Conservation (phyloP, 1,284 basidiomycete genomes). For the Psilocybe mexicana region DNA sequence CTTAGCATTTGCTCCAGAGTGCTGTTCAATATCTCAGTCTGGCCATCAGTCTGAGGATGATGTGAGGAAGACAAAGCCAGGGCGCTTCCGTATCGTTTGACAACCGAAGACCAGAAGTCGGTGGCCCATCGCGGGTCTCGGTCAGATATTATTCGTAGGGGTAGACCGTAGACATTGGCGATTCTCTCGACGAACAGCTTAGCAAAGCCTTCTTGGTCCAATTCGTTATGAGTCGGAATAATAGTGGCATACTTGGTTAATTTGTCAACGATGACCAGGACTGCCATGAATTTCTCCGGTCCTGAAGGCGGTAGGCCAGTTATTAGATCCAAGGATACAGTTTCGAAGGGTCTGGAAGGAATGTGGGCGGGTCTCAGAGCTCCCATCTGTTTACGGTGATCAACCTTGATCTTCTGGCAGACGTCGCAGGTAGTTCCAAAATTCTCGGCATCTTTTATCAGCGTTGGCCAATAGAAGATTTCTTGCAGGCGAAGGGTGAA, state of each 20-base stretch:
- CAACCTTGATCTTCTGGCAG: conserved; percentile 14
- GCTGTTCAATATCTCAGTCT: conserved; percentile 18
- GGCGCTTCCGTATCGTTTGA: background rate
- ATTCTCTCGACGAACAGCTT: conserved; percentile 13
- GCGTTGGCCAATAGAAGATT: conserved; percentile 9
- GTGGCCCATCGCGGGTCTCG: conserved; percentile 14
- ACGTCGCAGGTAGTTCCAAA: conserved; percentile 12
- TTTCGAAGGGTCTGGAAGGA: conserved; percentile 11
- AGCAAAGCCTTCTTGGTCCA: conserved; percentile 13
- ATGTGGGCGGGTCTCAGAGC: conserved; percentile 13
- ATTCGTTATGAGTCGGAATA: conserved; percentile 5
- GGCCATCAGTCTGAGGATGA: conserved; percentile 18
- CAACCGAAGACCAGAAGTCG: conserved; percentile 14
- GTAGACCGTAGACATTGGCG: conserved; percentile 5
- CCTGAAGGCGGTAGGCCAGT: conserved; percentile 12
- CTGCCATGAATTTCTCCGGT: conserved; percentile 1
- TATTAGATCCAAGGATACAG: conserved; percentile 17
- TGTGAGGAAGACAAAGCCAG: conserved; percentile 13
- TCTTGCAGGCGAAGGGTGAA: background rate
- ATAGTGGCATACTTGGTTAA: conserved; percentile 18
- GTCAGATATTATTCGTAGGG: conserved; percentile 11
- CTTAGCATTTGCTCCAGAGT: conserved; percentile 14
- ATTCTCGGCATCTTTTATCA: background rate
- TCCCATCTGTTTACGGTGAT: conserved; percentile 4
- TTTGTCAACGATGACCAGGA: conserved; percentile 19